Base-by-base conservation (phyloP, 164 flowering plant species). In the Stephania yunnanensis region DNA sequence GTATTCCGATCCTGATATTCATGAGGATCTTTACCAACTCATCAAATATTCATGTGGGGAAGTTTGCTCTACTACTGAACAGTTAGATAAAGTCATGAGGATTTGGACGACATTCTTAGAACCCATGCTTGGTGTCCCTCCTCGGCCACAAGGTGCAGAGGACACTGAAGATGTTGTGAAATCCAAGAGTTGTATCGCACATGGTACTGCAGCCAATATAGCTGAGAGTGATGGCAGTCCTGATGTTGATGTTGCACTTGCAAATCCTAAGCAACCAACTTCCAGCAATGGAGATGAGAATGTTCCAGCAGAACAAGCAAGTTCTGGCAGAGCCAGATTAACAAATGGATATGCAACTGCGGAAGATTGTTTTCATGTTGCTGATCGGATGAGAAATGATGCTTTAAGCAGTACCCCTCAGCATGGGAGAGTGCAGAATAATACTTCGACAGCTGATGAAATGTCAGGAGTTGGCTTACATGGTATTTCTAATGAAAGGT, bases 31-130 rank as follows among this genome's bases (percentile, higher is more conserved):
- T 30, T 76, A 76, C 48, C 74, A 76, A 64, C 70, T 76, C 30
- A 71, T 76, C 70, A 76, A 76, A 71, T 76, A 71, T 65, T 76
- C 78, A 29, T 90, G 95, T 81, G 88, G 84, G 53, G 97, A 95
- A 84, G 87, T 88, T 74, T 91, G 95, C 83, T 77, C 97, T 11
- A 70, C 82, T n/a, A 83, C 85, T 50, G 97, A 96, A 71, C 97
- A 92, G 82, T 74, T 88, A 77, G 92, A 91, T 79, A 95, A 88
- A 81, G 94, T 92, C 50, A 88, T 92, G 98, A 92, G 86, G 84
- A 79, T 95, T n/a, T 95, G 98, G 97, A 89, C 90, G 71, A 87
- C 92, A 61, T 92, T 93, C 67, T 73, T 95, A 71, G 99, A 95
- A 77, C 91, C 90, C 63, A 78, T 95, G 79, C 85, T 95, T 71